Conservation (phyloP, 108 stramenopile genomes). For the Aurantiochytrium sp. region DNA sequence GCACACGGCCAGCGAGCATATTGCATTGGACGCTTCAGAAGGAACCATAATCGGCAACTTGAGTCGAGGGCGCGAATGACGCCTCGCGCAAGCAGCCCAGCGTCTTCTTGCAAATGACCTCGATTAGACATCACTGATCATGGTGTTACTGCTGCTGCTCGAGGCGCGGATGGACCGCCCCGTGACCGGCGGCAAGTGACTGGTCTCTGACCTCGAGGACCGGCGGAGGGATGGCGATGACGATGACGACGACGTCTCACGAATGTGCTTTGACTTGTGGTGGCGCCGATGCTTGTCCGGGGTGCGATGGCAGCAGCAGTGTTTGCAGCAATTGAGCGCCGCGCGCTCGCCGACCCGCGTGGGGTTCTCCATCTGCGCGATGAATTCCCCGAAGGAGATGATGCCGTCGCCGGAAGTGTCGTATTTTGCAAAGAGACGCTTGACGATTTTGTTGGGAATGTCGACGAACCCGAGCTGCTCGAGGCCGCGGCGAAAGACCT, state of each 20-base stretch:
- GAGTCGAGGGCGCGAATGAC: too few relatives aligned
- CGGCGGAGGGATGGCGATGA: not conserved
- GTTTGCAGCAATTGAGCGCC: not conserved
- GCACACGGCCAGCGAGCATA: too few relatives aligned
- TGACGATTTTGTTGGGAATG: not conserved
- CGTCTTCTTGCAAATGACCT: too few relatives aligned
- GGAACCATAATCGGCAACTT: too few relatives aligned
- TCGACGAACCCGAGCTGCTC: not conserved
- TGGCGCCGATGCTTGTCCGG: not conserved
- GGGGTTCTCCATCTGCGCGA: not conserved
- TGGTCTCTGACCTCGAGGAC: not conserved
- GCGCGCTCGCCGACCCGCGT: not conserved
- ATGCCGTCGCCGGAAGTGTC: slow-evolving; percentile 16
- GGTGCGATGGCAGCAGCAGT: not conserved
- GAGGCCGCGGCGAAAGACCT: not conserved
- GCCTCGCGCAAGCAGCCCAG: too few relatives aligned
- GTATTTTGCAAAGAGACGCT: slow-evolving; percentile 10
- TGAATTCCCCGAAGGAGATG: not conserved
- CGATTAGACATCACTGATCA: too few relatives aligned
- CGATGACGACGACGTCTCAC: too few relatives aligned
- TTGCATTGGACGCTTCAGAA: too few relatives aligned
- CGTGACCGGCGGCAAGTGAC: not conserved
- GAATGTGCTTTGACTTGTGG: too few relatives aligned
- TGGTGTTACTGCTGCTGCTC: too few relatives aligned
- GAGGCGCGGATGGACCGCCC: not conserved